phyloP scores from a whole-genome alignment of 129 eudicot genomes.

The Escallonia herrerae region DNA sequence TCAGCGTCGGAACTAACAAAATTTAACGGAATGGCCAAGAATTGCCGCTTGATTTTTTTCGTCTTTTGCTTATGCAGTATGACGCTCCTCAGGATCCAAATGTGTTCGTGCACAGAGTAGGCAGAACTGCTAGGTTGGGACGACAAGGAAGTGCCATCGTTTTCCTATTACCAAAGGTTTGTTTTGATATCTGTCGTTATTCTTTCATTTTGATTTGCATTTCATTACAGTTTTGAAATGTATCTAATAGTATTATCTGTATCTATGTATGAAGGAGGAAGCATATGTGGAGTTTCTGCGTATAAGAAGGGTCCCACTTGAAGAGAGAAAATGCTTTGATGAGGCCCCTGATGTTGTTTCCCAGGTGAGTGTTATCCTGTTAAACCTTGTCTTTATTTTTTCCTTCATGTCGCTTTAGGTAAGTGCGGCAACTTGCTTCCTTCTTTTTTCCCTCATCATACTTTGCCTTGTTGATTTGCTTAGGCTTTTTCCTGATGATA shows the following conservation, averaged over 20 bases:
- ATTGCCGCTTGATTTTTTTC: not conserved
- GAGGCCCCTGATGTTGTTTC: slow-evolving; percentile 66
- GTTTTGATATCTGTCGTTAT: not conserved
- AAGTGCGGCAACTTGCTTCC: too few relatives aligned
- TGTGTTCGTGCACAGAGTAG: slow-evolving; percentile 87
- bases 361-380: slow-evolving; percentile 35
- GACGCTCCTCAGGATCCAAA: slow-evolving; percentile 96
- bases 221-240: too few relatives aligned
- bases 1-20: too few relatives aligned
- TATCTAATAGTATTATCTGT: not conserved
- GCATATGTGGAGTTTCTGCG: slow-evolving; percentile 76
- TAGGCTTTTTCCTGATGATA: too few relatives aligned
- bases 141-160: slow-evolving; percentile 84
- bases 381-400: not conserved
- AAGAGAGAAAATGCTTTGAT: slow-evolving; percentile 49
- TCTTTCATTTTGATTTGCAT: too few relatives aligned
- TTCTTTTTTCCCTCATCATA: too few relatives aligned
- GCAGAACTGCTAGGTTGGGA: slow-evolving; percentile 93
- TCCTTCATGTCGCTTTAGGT: too few relatives aligned
- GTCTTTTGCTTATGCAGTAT: slow-evolving; percentile 45
- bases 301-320: slow-evolving; percentile 64
- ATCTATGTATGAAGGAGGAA: slow-evolving; percentile 53
- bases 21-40: too few relatives aligned
- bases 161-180: slow-evolving; percentile 77
- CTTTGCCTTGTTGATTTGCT: too few relatives aligned